These are phyloP conservation scores for Magnusiomyces fungicola DNA, from an alignment of 1,139 yeast genomes.

Conservation along the genomic window DNA sequence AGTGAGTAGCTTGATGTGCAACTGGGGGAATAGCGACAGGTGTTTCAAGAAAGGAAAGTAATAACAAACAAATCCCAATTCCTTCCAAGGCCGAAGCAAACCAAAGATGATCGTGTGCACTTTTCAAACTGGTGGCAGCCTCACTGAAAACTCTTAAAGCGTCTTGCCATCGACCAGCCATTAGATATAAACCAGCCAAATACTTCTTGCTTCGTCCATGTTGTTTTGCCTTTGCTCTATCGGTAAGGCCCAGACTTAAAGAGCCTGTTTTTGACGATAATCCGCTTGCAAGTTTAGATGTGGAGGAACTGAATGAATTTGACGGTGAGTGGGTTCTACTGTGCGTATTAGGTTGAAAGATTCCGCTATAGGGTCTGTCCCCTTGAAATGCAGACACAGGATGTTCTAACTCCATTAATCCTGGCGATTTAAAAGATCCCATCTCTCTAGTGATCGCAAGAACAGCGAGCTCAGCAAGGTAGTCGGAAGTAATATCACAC, in stretches of 20 bases:
- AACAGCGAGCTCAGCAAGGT: constrained; percentile 55
- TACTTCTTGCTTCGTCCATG: constrained; percentile 72
- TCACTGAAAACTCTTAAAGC: constrained; percentile 70
- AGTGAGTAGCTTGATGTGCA: constrained; percentile 21
- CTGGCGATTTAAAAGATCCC: constrained; percentile 32
- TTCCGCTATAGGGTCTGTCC: constrained; percentile 3
- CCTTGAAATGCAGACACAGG: constrained; percentile 10
- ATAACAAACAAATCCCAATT: constrained; percentile 55
- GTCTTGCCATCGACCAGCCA: constrained; percentile 70
- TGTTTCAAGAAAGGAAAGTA: constrained; percentile 52
- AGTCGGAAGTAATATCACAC: constrained; percentile 63
- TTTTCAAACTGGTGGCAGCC: constrained; percentile 52
- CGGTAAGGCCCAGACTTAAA: constrained; percentile 34
- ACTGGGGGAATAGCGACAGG: constrained; percentile 55
- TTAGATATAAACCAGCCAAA: constrained; percentile 64
- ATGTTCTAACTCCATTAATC: constrained; percentile 26
- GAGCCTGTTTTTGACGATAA: constrained; percentile 28
- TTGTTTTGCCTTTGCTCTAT: constrained; percentile 49
- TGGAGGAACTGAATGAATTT: constrained; percentile 2
- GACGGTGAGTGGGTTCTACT: constrained; percentile 3
- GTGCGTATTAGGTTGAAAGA: neutral
- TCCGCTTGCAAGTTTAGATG: neutral
- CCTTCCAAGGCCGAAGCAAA: constrained; percentile 81
- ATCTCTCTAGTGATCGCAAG: constrained; percentile 43
- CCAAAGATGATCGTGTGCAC: constrained; percentile 77